Evolutionary conservation across 1,284 basidiomycete genomes (phyloP), one percentile per base, ranked within the genome.

Genomic region (Tremellales sp.): DNA sequence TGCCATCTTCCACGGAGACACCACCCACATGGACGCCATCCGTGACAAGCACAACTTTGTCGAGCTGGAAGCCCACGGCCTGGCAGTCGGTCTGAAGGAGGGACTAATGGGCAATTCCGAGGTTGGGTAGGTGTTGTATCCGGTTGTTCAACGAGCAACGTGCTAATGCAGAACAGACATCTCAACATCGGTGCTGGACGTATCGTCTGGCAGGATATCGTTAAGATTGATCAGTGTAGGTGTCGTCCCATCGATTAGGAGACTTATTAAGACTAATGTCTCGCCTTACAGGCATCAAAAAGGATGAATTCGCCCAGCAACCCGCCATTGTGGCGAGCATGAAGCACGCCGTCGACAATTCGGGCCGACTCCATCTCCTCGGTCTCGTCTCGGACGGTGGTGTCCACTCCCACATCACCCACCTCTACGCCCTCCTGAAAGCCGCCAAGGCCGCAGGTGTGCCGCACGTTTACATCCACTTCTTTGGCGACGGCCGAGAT

Each of bases 91-190:
- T 1, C 77, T 94, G 43, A 87, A 78, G 66, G 90, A 93, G 40
- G 89, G 90, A 0, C 79, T 94, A 40, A 94, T 94, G 90, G 90
- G 90, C 19, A 93, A 94, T 77, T 92, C 88, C 5, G 90, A 93
- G 75, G 90, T 93, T 54, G 90, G 90, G 87, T 90, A 61, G 54
- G 73, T 63, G 7, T 27, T 4, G 10, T 27, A 32, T 25, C 7
- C 27, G 6, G 22, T 18, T 19, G 12, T 12, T 18, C n/a, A n/a
- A 9, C 13, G 25, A 10, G 12, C 8, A 29, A 10, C 9, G 12
- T 21, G 16, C 16, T 21, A 31, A 24, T 6, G 44, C 18, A 47
- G 25, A 31, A 31, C 29, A 92, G 89, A 16, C 90, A 93, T 68
- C 75, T 93, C 51, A 94, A 94, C 74, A 87, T 91, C 58, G 90